phyloP scores from a whole-genome alignment of 495 filamentous ascomycete species.

The Letharia columbiana region DNA sequence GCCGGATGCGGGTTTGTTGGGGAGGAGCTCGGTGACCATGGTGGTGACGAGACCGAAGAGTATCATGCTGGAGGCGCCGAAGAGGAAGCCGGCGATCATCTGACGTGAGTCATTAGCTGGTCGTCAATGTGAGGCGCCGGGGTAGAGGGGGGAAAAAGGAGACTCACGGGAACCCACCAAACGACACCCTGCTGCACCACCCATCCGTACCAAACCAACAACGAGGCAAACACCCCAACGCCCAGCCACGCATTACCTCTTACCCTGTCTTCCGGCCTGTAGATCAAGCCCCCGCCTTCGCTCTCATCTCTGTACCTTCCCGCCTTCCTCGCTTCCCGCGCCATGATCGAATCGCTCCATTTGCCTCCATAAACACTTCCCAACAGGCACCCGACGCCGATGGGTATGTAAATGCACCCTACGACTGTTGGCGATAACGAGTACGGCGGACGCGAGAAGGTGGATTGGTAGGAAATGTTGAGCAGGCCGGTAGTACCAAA shows the following conservation, averaged over 20 bases:
- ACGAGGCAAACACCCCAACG: slow-evolving; percentile 62
- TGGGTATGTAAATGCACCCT: slow-evolving; percentile 17
- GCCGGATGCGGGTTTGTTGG: slow-evolving; percentile 58
- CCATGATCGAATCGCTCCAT: slow-evolving; percentile 91
- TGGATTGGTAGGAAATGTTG: slow-evolving; percentile 72
- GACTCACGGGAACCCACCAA: slow-evolving; percentile 44
- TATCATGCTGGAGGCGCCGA: slow-evolving; percentile 81
- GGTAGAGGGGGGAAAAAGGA: too few relatives aligned
- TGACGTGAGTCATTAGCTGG: too few relatives aligned
- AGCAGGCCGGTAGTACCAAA: slow-evolving; percentile 77
- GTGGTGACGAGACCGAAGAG: slow-evolving; percentile 72
- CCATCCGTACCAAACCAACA: slow-evolving; percentile 64
- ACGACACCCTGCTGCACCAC: slow-evolving; percentile 46
- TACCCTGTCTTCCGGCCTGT: slow-evolving; percentile 82
- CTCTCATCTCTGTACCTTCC: slow-evolving; percentile 55
- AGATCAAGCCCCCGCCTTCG: slow-evolving; percentile 51
- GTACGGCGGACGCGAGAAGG: slow-evolving; percentile 68
- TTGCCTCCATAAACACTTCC: slow-evolving; percentile 66
- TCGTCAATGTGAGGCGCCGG: too few relatives aligned
- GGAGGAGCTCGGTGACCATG: slow-evolving; percentile 89
- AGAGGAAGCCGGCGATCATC: slow-evolving; percentile 77
- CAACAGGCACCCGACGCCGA: slow-evolving; percentile 67
- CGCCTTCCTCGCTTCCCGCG: slow-evolving; percentile 64
- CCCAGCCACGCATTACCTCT: slow-evolving; percentile 82
- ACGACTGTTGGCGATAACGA: not conserved